phyloP scores from a whole-genome alignment of 495 filamentous ascomycete genomes.

The Neurospora tetraspora region DNA sequence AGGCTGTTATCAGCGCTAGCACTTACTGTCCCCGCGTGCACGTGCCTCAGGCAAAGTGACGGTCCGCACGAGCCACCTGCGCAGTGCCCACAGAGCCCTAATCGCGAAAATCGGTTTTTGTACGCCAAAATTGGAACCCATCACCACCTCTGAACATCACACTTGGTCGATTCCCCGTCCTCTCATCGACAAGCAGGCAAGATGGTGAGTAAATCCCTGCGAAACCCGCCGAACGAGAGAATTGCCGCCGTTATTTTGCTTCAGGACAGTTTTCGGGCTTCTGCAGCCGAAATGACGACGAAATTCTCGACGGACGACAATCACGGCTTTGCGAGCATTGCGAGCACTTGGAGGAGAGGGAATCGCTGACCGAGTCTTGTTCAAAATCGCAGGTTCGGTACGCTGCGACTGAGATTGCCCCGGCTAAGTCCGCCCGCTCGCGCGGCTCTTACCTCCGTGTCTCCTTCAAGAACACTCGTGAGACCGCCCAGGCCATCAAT shows the following conservation, averaged over 20 bases:
- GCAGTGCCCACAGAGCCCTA: constrained; percentile 26
- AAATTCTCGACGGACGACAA: background rate
- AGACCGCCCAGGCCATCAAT: constrained; percentile 97
- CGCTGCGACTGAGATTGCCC: constrained; percentile 80
- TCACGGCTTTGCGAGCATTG: background rate
- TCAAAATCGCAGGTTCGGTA: constrained; percentile 73
- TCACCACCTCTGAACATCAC: constrained; percentile 20
- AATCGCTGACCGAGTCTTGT: constrained; percentile 28
- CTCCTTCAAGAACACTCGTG: constrained; percentile 99
- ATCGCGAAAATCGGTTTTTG: constrained; percentile 27
- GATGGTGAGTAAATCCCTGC: constrained; percentile 25
- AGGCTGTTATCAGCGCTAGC: constrained; percentile 9
- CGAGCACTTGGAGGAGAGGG: background rate
- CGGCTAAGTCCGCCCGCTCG: constrained; percentile 89
- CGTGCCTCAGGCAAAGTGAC: constrained; percentile 13
- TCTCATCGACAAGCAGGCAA: constrained; percentile 28
- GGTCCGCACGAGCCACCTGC: constrained; percentile 18
- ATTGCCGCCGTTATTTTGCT: background rate
- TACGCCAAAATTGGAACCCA: constrained; percentile 24
- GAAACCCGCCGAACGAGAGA: background rate
- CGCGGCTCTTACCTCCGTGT: constrained; percentile 98
- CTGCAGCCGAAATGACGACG: background rate
- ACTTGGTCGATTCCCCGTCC: constrained; percentile 23
- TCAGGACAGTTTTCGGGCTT: background rate
- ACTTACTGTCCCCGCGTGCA: background rate